phyloP scores from a whole-genome alignment of 2,329 filamentous ascomycete species.

The Cryoendolithus antarcticus region DNA sequence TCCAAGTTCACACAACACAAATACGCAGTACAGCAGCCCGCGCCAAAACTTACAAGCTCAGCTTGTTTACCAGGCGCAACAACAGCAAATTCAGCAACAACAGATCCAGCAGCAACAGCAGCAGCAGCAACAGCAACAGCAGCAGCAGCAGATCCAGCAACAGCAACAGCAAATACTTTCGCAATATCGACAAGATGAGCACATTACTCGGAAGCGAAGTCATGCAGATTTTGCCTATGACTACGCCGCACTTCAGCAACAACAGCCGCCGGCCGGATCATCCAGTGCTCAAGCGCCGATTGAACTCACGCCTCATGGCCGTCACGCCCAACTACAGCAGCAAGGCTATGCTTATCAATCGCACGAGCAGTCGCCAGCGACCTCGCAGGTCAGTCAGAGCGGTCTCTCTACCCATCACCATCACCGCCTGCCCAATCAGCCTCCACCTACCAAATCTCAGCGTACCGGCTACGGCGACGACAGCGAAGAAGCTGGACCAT shows the following conservation, averaged over 20 bases:
- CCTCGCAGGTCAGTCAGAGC: no score
- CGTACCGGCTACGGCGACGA: constrained; percentile 40
- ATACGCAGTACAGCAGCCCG: constrained; percentile 4
- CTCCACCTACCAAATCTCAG: constrained; percentile 56
- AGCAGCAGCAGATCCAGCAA: constrained; percentile 1
- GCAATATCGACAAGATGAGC: neutral
- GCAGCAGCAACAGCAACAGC: constrained; percentile 3
- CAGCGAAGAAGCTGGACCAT: constrained; percentile 42
- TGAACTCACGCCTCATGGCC: constrained; percentile 25
- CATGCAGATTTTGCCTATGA: constrained; percentile 29
- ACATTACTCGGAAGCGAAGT: constrained; percentile 26
- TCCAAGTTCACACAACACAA: constrained; percentile 1
- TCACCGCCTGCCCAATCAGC: constrained; percentile 64
- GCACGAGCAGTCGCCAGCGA: no score
- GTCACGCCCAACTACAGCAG: constrained; percentile 13
- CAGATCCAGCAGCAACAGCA: constrained; percentile 4
- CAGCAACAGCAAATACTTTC: constrained; percentile 2
- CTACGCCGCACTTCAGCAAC: constrained; percentile 28
- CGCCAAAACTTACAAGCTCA: constrained; percentile 5
- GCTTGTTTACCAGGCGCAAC: constrained; percentile 4
- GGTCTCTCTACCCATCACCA: constrained; percentile 50
- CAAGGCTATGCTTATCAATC: constrained; percentile 4
- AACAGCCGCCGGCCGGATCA: constrained; percentile 20
- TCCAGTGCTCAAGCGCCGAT: constrained; percentile 24
- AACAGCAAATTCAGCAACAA: constrained; percentile 2